Conservation (phyloP, 306 rosid species). For the Prunus mongolica region DNA sequence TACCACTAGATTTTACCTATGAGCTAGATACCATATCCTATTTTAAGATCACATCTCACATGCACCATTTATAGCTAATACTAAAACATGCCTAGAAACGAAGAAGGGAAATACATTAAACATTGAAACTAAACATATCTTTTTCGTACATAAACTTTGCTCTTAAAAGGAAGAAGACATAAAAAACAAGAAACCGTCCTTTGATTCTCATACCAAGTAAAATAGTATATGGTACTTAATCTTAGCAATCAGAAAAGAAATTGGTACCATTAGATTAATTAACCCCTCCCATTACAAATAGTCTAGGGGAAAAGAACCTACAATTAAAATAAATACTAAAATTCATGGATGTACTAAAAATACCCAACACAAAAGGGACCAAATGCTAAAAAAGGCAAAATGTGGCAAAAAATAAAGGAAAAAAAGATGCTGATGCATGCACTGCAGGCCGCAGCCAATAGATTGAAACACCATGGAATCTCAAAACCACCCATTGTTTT, state of each 20-base stretch:
- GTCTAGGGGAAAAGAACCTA: slow-evolving; percentile 40
- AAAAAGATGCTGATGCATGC: slow-evolving; percentile 40
- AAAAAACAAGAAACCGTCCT: background rate
- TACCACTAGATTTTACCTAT: background rate
- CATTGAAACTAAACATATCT: background rate
- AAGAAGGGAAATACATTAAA: background rate
- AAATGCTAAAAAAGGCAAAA: slow-evolving; percentile 13
- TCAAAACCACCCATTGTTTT: slow-evolving; percentile 29
- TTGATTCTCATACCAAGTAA: background rate
- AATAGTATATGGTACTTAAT: background rate
- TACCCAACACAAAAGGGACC: slow-evolving; percentile 39
- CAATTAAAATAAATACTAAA: background rate
- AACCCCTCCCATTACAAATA: background rate
- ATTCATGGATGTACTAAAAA: slow-evolving; percentile 22
- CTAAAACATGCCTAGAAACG: background rate
- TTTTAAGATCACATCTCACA: background rate
- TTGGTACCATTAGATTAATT: background rate
- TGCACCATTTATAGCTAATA: background rate
- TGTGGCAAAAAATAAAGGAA: background rate
- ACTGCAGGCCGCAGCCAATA: slow-evolving; percentile 33
- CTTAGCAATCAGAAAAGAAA: background rate
- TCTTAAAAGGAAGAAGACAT: background rate
- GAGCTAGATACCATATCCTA: background rate
- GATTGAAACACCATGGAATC: slow-evolving; percentile 24
- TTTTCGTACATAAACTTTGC: background rate